Base-by-base conservation (phyloP, 192 early-diverging fungal genomes). In the Backusella liffmaniae region DNA sequence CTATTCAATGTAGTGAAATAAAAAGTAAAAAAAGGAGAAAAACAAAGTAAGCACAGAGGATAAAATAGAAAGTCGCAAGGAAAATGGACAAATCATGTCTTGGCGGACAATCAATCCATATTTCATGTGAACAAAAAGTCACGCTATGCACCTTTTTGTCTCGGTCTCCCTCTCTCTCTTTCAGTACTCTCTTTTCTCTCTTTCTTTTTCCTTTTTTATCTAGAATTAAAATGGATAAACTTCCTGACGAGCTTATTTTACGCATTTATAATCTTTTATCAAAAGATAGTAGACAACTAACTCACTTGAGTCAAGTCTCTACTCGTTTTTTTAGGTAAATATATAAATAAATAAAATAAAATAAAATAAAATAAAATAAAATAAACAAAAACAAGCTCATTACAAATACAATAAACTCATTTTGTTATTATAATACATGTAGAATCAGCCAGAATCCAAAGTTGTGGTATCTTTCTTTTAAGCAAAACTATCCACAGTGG, bases 401-500 rank as follows among this genome's bases (percentile, higher is more conserved):
- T 70, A 23, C 18, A 16, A n/a, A 77, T 29, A 37, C 68, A 29
- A 35, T 6, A 0, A 36, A 12, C n/a, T n/a, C 67, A 35, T 10
- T 32, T 75, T 35, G n/a, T 8, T 6, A 18, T 21, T 32, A 29
- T 23, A 18, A 16, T 39, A 4, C 35, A 42, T 51, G n/a, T 75
- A 82, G 80, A 49, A 53, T 82, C 10, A 44, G 29, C 0, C 46
- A 82, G 26, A 76, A 82, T 36, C 68, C 66, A 36, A 82, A 53
- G 32, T 39, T 77, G 4, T 82, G 80, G 80, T 82, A 82, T 44
- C 53, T 46, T n/a, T 26, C 70, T 1, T 82, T 82, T 7, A 44
- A 70, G 29, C 44, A 44, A 16, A 23, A 44, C 3, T 78, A 78
- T 5, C 73, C 72, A 1, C 29, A 39, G 13, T 82, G 75, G 80